Percentiles rank a stretch among this genome's conserved stretches.
Evolutionary conservation across 257 asterid genomes (phyloP).

Genomic region (Solanum ahanhuiri): DNA sequence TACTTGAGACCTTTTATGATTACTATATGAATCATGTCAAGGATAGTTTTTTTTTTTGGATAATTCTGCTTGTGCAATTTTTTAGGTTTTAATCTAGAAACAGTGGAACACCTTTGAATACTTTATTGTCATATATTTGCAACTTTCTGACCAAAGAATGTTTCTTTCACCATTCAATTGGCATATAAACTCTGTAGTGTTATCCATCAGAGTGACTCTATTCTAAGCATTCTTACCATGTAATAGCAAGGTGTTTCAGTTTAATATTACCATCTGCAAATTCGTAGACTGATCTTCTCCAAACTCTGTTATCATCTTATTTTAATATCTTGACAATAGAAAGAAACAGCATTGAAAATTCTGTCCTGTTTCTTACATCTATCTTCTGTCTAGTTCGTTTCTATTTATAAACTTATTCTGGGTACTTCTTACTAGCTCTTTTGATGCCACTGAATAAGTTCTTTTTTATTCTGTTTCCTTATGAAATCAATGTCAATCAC

Average conservation of each 20-base stretch:
- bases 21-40: neutral
- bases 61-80: neutral
- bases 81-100: neutral
- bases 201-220: neutral
- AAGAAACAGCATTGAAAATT: neutral
- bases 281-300: neutral
- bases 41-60: neutral
- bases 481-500: constrained; percentile 1
- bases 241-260: neutral
- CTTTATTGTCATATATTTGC: neutral
- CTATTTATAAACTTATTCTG: neutral
- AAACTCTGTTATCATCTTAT: neutral
- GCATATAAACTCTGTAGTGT: neutral
- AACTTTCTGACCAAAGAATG: neutral
- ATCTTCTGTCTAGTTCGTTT: neutral
- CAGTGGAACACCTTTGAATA: neutral
- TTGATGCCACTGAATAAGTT: neutral
- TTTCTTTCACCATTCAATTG: constrained; percentile 11
- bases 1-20: neutral
- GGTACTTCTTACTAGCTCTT: neutral
- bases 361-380: neutral
- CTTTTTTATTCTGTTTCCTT: neutral
- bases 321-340: neutral
- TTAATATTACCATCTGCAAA: neutral
- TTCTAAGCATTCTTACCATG: neutral